Evolutionary conservation across 768 basidiomycete genomes (phyloP), one percentile per base, ranked within the genome.

Genomic region (Mycena chlorophos): DNA sequence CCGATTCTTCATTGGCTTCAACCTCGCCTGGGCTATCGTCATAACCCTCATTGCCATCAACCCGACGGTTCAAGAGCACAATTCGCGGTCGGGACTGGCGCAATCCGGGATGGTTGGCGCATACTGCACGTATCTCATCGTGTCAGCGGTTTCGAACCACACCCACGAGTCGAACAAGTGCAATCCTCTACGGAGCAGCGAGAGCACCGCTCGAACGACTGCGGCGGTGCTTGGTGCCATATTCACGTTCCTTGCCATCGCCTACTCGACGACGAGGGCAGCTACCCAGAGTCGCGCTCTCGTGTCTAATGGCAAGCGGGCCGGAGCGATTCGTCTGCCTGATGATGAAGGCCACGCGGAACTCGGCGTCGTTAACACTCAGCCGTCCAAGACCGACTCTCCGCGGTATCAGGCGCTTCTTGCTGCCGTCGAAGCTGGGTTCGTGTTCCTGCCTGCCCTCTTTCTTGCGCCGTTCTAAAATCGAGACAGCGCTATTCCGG

Each of bases 171-270:
- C 76, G 3, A 74, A 77, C 43, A 74, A 78, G 20, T 99, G 97
- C 77, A 98, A 98, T 70, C 97, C 97, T 0, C 79, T 98, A 10
- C 86, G 85, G 46, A 81, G 83, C 56, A 77, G 78, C 40, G 77
- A 75, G 22, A 74, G 76, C 1, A 71, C 73, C 4, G 84, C 95
- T 0, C 85, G 87, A 56, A 93, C 86, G 31, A 94, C 93, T 6
- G 88, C 91, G 2, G 85, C 97, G 43, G 76, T 98, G 25, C 78
- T 98, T 40, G 97, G 97, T 27, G 97, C 92, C 6, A 70, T 93
- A 12, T 97, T 99, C 72, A 99, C 97, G 0, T 99, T 99, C 84
- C 73, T 98, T 43, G 95, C 97, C 4, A 97, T 99, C 63, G 96
- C 97, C 5, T 99, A 98, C 68, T 98, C 95, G 26, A 98, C 97